Base-by-base conservation (phyloP, 768 basidiomycete genomes). In the Mycena galericulata region DNA sequence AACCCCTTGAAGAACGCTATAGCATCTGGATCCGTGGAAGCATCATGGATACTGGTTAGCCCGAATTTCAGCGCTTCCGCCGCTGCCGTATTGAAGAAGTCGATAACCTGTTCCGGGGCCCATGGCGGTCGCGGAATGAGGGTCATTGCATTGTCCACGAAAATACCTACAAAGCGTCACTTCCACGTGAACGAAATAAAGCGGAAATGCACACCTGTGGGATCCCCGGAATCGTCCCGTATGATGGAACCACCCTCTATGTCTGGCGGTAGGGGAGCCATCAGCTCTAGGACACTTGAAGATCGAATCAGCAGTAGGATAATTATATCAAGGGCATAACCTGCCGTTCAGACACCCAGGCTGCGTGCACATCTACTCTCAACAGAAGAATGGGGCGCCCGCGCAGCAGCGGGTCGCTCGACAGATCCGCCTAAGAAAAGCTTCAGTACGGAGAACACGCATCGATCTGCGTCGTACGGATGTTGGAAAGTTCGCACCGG, bases 11-110 rank as follows among this genome's bases (percentile, higher is more conserved):
- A 93, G 72, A 95, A 93, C 2, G 83, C 78, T 18, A 96, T 87
- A 27, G 83, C 80, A 0, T 80, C 78, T 1, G 84, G 85, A 24
- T 75, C 75, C 0, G 87, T 84, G 46, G 76, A 84, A 0, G 97
- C 97, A 74, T 99, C 96, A 64, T 98, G 96, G 22, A 99, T 89
- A 14, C 87, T 90, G 0, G 95, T 97, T 62, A 99, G 77, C 1
- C 97, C 97, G 62, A 88, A 87, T 3, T 86, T 83, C n/a, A 96
- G 81, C 0, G 92, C 95, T 72, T 94, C 90, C 29, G 80, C 78
- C 46, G 92, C 83, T 0, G 94, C 85, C 15, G 83, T 81, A n/a
- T 89, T 80, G 62, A 93, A 91, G 75, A 87, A 93, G 7, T 76
- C 74, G n/a, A 84, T 78, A 69, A 85, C 81, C 72, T 90, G 86